These are phyloP conservation scores for Talaromyces thailandensis DNA, from an alignment of 495 filamentous ascomycete species.

Conservation along the genomic window DNA sequence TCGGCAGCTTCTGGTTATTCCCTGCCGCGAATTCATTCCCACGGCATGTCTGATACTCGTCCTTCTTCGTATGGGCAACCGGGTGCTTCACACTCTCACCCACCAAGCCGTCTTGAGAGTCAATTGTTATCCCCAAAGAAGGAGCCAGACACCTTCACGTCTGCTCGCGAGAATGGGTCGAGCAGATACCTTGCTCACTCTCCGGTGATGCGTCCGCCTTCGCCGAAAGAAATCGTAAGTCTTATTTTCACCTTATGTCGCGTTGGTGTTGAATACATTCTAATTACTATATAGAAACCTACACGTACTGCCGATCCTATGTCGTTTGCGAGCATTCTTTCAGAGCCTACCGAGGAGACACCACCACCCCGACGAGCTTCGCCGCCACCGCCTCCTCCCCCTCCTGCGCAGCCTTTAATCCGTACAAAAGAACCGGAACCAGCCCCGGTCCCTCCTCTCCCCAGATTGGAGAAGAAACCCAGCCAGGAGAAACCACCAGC, in stretches of 20 bases:
- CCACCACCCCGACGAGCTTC: slow-evolving; percentile 33
- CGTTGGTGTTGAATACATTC: neutral
- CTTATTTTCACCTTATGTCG: slow-evolving; percentile 7
- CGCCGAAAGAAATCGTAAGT: slow-evolving; percentile 34
- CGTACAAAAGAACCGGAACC: slow-evolving; percentile 18
- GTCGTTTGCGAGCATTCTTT: slow-evolving; percentile 87
- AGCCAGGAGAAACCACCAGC: slow-evolving; percentile 20
- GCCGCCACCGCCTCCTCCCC: slow-evolving; percentile 21
- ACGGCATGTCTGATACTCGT: slow-evolving; percentile 26
- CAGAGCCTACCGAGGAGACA: slow-evolving; percentile 55
- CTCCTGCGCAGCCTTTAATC: slow-evolving; percentile 13
- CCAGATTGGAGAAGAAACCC: slow-evolving; percentile 23
- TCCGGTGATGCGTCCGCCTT: slow-evolving; percentile 23
- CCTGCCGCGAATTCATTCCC: slow-evolving; percentile 35
- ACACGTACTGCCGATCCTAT: slow-evolving; percentile 71
- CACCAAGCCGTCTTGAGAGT: slow-evolving; percentile 29
- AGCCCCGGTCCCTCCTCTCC: slow-evolving; percentile 15
- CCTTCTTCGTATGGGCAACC: slow-evolving; percentile 30
- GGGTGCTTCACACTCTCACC: slow-evolving; percentile 38
- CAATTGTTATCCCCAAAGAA: slow-evolving; percentile 38
- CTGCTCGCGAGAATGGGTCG: slow-evolving; percentile 21
- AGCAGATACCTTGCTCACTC: slow-evolving; percentile 16
- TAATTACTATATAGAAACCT: slow-evolving; percentile 39
- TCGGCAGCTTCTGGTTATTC: slow-evolving; percentile 23
- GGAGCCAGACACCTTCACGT: slow-evolving; percentile 25